Conservation (phyloP, 2,329 filamentous ascomycete genomes). For the Sporothrix brasiliensis region DNA sequence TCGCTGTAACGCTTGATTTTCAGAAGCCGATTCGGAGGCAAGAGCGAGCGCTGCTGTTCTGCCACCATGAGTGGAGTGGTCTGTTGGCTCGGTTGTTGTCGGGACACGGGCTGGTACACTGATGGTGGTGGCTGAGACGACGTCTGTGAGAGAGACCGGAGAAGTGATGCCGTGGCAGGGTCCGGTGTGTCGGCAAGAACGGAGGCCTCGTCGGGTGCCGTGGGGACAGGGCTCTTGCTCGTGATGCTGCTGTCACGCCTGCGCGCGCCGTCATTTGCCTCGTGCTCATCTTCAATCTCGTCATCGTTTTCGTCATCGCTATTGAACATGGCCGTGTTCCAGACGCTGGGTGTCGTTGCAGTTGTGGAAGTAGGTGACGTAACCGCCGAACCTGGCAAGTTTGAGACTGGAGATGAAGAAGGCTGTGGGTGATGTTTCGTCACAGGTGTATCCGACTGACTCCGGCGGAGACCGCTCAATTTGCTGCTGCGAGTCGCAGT, state of each 20-base stretch:
- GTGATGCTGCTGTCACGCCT: background rate
- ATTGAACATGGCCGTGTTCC: slow-evolving; percentile 34
- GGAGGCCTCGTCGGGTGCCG: background rate
- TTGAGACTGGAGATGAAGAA: background rate
- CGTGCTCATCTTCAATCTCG: background rate
- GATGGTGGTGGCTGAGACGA: slow-evolving; percentile 24
- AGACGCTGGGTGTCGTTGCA: slow-evolving; percentile 11
- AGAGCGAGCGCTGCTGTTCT: slow-evolving; percentile 7
- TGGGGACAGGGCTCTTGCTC: background rate
- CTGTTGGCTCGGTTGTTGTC: background rate
- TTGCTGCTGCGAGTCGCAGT: background rate
- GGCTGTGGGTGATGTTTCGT: background rate
- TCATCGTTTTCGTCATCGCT: slow-evolving; percentile 31
- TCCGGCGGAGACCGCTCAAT: background rate
- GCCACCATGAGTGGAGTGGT: background rate
- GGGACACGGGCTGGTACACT: slow-evolving; percentile 3
- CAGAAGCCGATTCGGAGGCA: slow-evolving; percentile 27
- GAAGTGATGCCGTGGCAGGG: slow-evolving; percentile 19
- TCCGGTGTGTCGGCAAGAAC: slow-evolving; percentile 21
- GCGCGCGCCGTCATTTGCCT: background rate
- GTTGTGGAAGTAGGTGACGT: background rate
- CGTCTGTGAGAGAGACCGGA: slow-evolving; percentile 29
- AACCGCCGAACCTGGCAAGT: background rate
- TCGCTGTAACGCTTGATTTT: slow-evolving; percentile 33
- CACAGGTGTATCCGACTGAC: slow-evolving; percentile 23